A percentile compares a stretch with the other conserved stretches of the same genome.
phyloP scores from a whole-genome alignment of 23 red algal genomes.

The Porphyridium purpureum region DNA sequence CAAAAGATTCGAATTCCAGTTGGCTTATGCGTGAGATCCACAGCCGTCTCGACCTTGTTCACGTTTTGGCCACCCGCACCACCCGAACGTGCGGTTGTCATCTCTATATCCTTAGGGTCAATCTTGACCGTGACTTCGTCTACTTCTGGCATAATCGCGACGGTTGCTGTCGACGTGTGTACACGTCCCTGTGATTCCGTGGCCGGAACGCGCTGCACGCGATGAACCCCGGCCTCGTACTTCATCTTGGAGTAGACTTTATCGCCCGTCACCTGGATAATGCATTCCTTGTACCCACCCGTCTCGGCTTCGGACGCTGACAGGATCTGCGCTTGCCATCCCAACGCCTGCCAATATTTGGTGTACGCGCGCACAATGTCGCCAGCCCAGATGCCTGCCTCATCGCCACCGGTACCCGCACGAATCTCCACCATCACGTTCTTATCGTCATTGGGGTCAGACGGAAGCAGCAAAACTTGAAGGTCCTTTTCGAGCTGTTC shows the following conservation, averaged over 20 bases:
- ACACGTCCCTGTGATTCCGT: constrained; percentile 71
- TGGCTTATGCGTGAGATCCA: constrained; percentile 85
- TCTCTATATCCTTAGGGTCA: constrained; percentile 87
- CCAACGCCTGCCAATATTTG: constrained; percentile 16
- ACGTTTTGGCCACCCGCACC: constrained; percentile 98
- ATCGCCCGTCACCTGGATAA: constrained; percentile 77
- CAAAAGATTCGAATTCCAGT: constrained; percentile 90
- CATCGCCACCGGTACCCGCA: constrained; percentile 92
- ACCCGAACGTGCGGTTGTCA: constrained; percentile 81
- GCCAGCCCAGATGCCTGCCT: constrained; percentile 82
- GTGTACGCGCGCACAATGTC: constrained; percentile 85
- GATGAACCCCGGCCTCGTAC: constrained; percentile 90
- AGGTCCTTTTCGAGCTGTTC: constrained; percentile 49
- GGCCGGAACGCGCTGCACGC: constrained; percentile 84
- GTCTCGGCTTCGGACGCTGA: constrained; percentile 36
- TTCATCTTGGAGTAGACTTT: constrained; percentile 84
- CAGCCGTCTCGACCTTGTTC: constrained; percentile 99
- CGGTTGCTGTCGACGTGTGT: constrained; percentile 83
- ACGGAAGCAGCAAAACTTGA: constrained; percentile 59
- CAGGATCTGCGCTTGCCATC: constrained; percentile 23
- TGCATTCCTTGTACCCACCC: constrained; percentile 78
- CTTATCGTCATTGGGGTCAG: constrained; percentile 90
- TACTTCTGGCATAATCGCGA: constrained; percentile 93
- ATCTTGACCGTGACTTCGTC: constrained; percentile 98
- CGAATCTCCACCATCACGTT: constrained; percentile 93